Conservation (phyloP, 2,329 filamentous ascomycete genomes). For the Calonectria multiphialidica region DNA sequence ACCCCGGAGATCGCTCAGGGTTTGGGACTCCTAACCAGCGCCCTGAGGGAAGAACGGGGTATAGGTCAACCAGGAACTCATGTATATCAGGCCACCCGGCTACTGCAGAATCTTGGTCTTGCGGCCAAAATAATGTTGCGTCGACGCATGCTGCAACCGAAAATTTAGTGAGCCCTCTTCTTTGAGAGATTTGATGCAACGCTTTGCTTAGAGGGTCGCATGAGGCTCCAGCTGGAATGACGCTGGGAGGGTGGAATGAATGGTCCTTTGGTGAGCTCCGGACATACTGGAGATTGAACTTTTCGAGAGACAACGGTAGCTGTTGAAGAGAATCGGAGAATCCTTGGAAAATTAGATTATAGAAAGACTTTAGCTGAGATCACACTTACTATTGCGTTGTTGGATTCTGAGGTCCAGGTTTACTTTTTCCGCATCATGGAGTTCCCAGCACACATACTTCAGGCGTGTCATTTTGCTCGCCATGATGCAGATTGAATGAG, state of each 20-base stretch:
- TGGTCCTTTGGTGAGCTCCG: constrained; percentile 9
- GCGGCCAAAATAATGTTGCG: neutral
- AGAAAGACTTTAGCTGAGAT: neutral
- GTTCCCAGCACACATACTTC: neutral
- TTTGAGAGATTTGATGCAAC: neutral
- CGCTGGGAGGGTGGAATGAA: neutral
- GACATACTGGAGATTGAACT: neutral
- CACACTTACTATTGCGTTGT: neutral
- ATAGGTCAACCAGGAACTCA: neutral
- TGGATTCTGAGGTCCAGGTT: neutral
- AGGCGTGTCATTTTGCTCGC: constrained; percentile 14
- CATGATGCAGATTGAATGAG: constrained; percentile 4
- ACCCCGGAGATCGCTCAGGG: neutral
- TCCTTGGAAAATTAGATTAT: neutral
- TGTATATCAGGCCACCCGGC: neutral
- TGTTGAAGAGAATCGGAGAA: neutral
- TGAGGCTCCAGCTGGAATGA: neutral
- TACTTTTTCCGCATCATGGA: neutral
- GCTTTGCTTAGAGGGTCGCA: constrained; percentile 1
- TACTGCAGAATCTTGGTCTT: neutral
- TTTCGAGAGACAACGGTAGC: neutral
- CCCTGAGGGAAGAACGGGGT: constrained; percentile 8
- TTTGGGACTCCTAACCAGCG: constrained; percentile 3
- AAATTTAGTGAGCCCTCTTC: constrained; percentile 1
- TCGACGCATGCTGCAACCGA: neutral